Base-by-base conservation (phyloP, 176 grass and related monocot genomes). In the Panicum miliaceum region DNA sequence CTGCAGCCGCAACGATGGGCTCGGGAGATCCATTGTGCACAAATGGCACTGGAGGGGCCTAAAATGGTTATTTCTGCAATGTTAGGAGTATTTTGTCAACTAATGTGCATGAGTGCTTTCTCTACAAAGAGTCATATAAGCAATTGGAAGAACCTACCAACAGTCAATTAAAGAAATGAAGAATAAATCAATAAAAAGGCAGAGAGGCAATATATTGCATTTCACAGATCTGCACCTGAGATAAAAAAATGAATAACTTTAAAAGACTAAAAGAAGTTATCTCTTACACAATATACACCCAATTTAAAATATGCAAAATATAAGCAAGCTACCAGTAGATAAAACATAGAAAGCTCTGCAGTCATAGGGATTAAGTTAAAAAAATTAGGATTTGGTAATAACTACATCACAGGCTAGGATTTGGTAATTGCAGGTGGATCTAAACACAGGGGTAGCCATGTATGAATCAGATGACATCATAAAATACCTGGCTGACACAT, bases 381-480 rank as follows among this genome's bases (percentile, higher is more conserved):
- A 62, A 82, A 82, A 43, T 0, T 11, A 57, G 34, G 18, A 59
- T 22, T 38, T 12, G 37, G n/a, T 61, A 57, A 38, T 6, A 26
- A 25, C 7, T 77, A 25, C 29, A 32, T 32, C 29, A 32, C 29
- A 32, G 29, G 29, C 29, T 32, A 32, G 29, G 29, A 32, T 32
- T 32, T 32, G 29, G 29, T 32, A 32, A 35, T 78, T 89, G 68
- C 85, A 98, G 96, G 96, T 98, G 57, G 96, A 98, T 68, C 93
- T 91, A 85, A 98, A 98, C 84, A 98, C 89, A 70, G 96, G 91
- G 12, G 81, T 93, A 22, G 38, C 93, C 56, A 98, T 95, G 96
- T 98, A 98, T 85, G 96, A 98, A 79, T 98, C 96, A n/a, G 91
- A 98, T 90, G 87, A 85, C 68, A 98, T 98, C 79, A 92, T 98